Percentiles rank a stretch among this genome's conserved stretches.
These are phyloP conservation scores for Acacia confusa DNA, from an alignment of 306 rosid genomes.

Conservation along the genomic window DNA sequence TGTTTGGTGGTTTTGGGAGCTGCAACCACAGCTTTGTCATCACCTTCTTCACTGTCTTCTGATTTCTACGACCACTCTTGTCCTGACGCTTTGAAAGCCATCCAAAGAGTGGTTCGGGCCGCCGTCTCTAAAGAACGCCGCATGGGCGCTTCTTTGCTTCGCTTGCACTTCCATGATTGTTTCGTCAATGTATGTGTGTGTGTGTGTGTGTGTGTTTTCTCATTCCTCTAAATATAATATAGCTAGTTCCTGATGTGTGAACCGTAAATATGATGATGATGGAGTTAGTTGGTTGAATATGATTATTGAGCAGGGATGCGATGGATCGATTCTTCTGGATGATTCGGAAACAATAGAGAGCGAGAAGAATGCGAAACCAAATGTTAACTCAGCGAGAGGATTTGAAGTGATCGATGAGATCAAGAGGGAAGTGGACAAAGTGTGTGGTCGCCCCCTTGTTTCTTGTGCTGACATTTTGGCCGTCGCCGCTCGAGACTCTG, in stretches of 20 bases:
- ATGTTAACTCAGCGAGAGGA: conserved; percentile 28
- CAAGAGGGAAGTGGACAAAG: conserved; percentile 35
- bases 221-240: too few species aligned
- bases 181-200: conserved; percentile 38
- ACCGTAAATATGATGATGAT: too few species aligned
- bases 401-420: conserved; percentile 52
- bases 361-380: conserved; percentile 32
- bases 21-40: background rate
- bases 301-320: conserved; percentile 43
- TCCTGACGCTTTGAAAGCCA: conserved; percentile 39
- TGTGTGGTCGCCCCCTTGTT: conserved; percentile 43
- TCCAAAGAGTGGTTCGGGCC: conserved; percentile 24
- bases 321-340: conserved; percentile 51
- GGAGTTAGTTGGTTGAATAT: background rate
- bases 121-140: conserved; percentile 39
- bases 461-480: conserved; percentile 56
- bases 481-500: conserved; percentile 46
- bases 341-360: conserved; percentile 37
- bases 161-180: conserved; percentile 55
- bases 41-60: background rate
- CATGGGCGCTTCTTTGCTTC: conserved; percentile 49
- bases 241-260: too few species aligned
- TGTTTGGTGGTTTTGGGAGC: background rate
- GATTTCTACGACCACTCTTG: conserved; percentile 39
- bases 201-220: background rate